phyloP scores from a whole-genome alignment of 1,284 basidiomycete species.

The Cutaneotrichosporon mucoides region DNA sequence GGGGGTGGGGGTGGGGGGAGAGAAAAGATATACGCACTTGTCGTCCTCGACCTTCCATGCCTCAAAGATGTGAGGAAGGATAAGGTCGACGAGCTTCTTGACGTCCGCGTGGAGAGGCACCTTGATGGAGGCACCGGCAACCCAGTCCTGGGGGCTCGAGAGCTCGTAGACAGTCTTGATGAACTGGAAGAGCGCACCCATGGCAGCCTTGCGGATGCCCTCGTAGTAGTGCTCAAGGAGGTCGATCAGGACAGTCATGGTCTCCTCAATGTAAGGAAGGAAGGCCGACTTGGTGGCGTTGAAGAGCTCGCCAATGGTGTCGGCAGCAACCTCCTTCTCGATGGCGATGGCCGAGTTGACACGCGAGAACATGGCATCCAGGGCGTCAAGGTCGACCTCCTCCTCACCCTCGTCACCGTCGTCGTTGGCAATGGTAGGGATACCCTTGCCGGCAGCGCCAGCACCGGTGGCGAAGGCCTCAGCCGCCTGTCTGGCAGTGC shows the following conservation, averaged over 20 bases:
- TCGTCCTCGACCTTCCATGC: slow-evolving; percentile 95
- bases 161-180: slow-evolving; percentile 91
- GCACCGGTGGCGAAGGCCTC: slow-evolving; percentile 60
- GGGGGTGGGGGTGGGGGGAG: background rate
- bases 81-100: slow-evolving; percentile 72
- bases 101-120: slow-evolving; percentile 69
- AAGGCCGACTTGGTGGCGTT: slow-evolving; percentile 76
- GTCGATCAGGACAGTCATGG: slow-evolving; percentile 74
- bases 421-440: slow-evolving; percentile 51
- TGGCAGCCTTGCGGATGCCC: slow-evolving; percentile 92
- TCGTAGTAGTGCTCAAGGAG: slow-evolving; percentile 93
- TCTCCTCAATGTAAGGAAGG: slow-evolving; percentile 70
- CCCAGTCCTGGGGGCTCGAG: slow-evolving; percentile 76
- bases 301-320: slow-evolving; percentile 91
- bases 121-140: slow-evolving; percentile 61
- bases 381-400: slow-evolving; percentile 73
- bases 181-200: slow-evolving; percentile 83
- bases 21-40: slow-evolving; percentile 65
- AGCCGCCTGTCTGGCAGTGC: slow-evolving; percentile 37
- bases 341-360: slow-evolving; percentile 96
- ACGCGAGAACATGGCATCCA: slow-evolving; percentile 60
- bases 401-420: slow-evolving; percentile 58
- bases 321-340: slow-evolving; percentile 98
- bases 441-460: slow-evolving; percentile 55
- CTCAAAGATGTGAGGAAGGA: slow-evolving; percentile 72